These are phyloP conservation scores for Amanita inopinata DNA, from an alignment of 768 basidiomycete species.

Conservation along the genomic window DNA sequence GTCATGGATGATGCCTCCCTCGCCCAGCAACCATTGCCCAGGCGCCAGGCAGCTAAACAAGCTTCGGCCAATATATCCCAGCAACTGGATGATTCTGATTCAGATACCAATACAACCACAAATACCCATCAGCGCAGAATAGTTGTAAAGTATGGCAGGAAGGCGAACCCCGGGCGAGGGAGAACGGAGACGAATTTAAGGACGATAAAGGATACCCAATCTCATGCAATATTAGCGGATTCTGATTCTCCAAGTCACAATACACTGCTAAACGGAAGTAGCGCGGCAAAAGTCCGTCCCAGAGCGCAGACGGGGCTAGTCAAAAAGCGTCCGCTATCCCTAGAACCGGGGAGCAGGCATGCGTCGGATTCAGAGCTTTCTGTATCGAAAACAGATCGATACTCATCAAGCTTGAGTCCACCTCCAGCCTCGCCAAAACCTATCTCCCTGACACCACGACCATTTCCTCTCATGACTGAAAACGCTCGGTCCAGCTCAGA, in stretches of 20 bases:
- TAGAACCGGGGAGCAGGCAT: not conserved
- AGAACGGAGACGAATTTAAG: not conserved
- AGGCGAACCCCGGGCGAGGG: constrained; percentile 3
- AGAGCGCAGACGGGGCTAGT: not conserved
- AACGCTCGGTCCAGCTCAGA: too few species aligned
- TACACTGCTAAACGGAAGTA: too few species aligned
- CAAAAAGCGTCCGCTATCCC: not conserved
- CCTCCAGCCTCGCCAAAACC: not conserved
- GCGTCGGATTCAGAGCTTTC: constrained; percentile 1
- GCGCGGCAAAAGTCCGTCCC: too few species aligned
- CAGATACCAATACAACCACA: not conserved
- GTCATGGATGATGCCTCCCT: constrained; percentile 1
- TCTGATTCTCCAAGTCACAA: not conserved
- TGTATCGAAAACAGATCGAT: not conserved
- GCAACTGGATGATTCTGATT: constrained; percentile 8
- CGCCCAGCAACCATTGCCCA: constrained; percentile 6
- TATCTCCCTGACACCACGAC: not conserved
- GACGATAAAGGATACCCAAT: not conserved
- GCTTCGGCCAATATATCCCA: constrained; percentile 7
- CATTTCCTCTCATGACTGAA: not conserved
- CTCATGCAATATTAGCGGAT: too few species aligned
- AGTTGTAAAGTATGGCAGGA: constrained; percentile 6
- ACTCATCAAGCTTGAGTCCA: not conserved
- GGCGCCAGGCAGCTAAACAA: constrained; percentile 7
- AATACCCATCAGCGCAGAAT: not conserved